Conservation (phyloP, 2,329 filamentous ascomycete genomes). For the Aspergillus oerlinghausenensis region DNA sequence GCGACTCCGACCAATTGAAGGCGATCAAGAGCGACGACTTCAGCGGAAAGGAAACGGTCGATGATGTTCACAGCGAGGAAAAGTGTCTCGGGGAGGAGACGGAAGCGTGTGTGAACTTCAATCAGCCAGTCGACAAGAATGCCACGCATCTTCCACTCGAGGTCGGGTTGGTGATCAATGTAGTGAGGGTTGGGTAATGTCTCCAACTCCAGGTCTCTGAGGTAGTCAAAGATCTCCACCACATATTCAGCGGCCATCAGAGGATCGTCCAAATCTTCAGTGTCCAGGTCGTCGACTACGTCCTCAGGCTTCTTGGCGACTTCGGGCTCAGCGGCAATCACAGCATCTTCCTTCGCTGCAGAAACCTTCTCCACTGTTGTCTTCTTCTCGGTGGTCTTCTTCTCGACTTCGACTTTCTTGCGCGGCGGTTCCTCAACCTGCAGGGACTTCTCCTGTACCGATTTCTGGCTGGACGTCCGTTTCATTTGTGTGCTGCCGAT, state of each 20-base stretch:
- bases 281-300: slow-evolving; percentile 61
- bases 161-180: slow-evolving; percentile 88
- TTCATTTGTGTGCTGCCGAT: slow-evolving; percentile 65
- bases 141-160: slow-evolving; percentile 98
- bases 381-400: slow-evolving; percentile 30
- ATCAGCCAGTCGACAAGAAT: slow-evolving; percentile 98
- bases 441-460: slow-evolving; percentile 55
- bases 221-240: slow-evolving; percentile 93
- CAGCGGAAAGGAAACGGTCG: slow-evolving; percentile 91
- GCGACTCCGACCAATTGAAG: slow-evolving; percentile 96
- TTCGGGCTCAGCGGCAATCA: slow-evolving; percentile 29
- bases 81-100: slow-evolving; percentile 89
- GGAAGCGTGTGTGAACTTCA: slow-evolving; percentile 95
- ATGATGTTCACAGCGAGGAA: slow-evolving; percentile 98
- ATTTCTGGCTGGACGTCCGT: slow-evolving; percentile 50
- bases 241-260: slow-evolving; percentile 98
- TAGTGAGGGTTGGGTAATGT: slow-evolving; percentile 87
- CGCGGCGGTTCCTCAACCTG: slow-evolving; percentile 60
- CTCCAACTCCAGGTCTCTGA: slow-evolving; percentile 75
- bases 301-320: slow-evolving; percentile 39
- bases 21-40: slow-evolving; percentile 92
- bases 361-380: slow-evolving; percentile 30
- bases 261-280: slow-evolving; percentile 86
- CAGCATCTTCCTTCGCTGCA: slow-evolving; percentile 22
- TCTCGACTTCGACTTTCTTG: slow-evolving; percentile 61